A percentile compares a stretch with the other conserved stretches of the same genome.
Evolutionary conservation across 495 filamentous ascomycete species (phyloP).

Genomic region (Saxophila tyrrhenica): DNA sequence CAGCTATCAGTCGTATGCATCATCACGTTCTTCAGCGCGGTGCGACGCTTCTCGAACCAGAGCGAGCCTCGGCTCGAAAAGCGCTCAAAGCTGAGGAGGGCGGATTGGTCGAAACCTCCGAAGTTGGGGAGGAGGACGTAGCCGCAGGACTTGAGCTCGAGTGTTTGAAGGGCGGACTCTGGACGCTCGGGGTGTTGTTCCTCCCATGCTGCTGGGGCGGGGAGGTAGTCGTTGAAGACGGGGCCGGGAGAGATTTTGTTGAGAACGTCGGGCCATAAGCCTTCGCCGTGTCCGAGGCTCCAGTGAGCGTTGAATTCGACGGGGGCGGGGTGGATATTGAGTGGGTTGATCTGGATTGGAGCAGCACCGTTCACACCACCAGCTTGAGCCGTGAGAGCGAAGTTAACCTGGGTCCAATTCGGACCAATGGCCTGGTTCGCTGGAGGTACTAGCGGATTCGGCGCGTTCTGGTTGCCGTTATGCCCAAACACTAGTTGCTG

Average conservation of each 20-base stretch:
- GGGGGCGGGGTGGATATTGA: background rate
- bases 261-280: conserved; percentile 28
- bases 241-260: conserved; percentile 25
- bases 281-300: conserved; percentile 12
- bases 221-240: conserved; percentile 17
- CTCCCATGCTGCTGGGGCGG: background rate
- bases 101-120: conserved; percentile 19
- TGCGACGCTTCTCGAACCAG: conserved; percentile 16
- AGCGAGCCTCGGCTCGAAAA: background rate
- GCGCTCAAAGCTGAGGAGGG: background rate
- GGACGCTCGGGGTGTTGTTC: background rate
- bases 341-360: background rate
- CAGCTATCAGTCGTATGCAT: conserved; percentile 9
- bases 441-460: too few species aligned
- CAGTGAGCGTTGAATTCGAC: background rate
- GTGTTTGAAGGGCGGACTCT: background rate
- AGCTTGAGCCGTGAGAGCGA: background rate
- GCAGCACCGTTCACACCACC: background rate
- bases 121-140: conserved; percentile 20
- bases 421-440: too few species aligned
- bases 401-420: background rate
- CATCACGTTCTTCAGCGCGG: conserved; percentile 13
- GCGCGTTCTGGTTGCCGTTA: background rate
- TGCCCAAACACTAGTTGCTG: background rate
- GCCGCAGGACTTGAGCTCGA: conserved; percentile 27